Conservation (phyloP, 2,329 filamentous ascomycete genomes). For the Diplodia intermedia region DNA sequence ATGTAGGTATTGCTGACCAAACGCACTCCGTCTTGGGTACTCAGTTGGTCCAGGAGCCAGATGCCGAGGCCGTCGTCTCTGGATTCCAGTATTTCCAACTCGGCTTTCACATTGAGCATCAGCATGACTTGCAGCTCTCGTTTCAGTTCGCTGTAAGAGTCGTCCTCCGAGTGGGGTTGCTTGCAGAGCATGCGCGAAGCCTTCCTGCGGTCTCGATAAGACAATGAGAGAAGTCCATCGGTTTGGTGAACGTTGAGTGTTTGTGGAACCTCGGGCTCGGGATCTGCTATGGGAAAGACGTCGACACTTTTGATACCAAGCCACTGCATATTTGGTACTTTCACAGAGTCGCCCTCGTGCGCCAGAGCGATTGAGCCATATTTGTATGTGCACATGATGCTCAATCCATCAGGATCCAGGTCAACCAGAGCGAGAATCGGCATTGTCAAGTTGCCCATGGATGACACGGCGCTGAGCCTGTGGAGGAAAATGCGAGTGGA, state of each 20-base stretch:
- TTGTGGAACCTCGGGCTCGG: background rate
- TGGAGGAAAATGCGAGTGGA: slow-evolving; percentile 71
- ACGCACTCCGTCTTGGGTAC: background rate
- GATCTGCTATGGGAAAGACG: slow-evolving; percentile 34
- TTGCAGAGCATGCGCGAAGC: slow-evolving; percentile 60
- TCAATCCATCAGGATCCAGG: slow-evolving; percentile 77
- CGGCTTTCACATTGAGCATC: slow-evolving; percentile 75
- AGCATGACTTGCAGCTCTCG: slow-evolving; percentile 75
- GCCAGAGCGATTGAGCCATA: slow-evolving; percentile 68
- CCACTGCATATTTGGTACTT: slow-evolving; percentile 64
- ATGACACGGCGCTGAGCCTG: slow-evolving; percentile 46
- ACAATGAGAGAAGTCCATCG: slow-evolving; percentile 60
- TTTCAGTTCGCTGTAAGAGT: slow-evolving; percentile 51
- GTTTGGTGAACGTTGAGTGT: slow-evolving; percentile 39
- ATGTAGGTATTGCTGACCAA: background rate
- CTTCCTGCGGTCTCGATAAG: slow-evolving; percentile 63
- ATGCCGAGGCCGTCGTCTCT: slow-evolving; percentile 41
- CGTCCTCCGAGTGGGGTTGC: slow-evolving; percentile 45
- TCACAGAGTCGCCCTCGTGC: slow-evolving; percentile 63
- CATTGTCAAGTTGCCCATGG: slow-evolving; percentile 37
- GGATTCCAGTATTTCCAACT: slow-evolving; percentile 73
- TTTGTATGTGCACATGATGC: slow-evolving; percentile 76
- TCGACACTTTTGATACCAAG: slow-evolving; percentile 62
- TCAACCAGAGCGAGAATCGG: slow-evolving; percentile 72
- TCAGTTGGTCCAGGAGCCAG: slow-evolving; percentile 36